Evolutionary conservation across 805 yeast genomes (phyloP), one percentile per base, ranked within the genome.

Genomic region (Kodamaea neixiangensis): DNA sequence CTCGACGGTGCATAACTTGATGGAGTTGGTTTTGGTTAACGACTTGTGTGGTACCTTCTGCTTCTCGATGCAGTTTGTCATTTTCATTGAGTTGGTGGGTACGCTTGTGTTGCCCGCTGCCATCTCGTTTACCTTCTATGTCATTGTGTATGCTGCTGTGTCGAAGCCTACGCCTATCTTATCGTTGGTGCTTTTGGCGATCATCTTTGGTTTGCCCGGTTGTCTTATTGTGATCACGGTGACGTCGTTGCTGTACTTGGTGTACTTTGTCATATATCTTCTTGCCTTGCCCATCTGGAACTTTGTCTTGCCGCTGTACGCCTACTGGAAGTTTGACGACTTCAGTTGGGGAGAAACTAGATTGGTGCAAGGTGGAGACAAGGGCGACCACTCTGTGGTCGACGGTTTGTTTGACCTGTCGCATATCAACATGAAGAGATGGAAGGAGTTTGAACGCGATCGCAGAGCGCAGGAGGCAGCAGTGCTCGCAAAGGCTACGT

Each of bases 261-360:
- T 84, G 22, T 92, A 96, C 88, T 87, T 90, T 86, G 48, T 82
- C 29, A 77, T 90, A 51, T 92, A 92, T 65, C 68, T 91, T 22
- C 0, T 81, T 17, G 94, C 97, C 1, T 78, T 92, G 53, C 97
- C 97, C n/a, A 77, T 92, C 50, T 92, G 97, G 97, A 92, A 91
- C 68, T 86, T 92, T 62, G 83, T 90, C 4, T 75, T 92, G 44
- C 97, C 97, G 1, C 63, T 83, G 10, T 90, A 92, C 68, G 87
- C 97, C 0, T 91, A 78, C 66, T 92, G 97, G 97, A 90, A 90
- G 63, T 90, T 91, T 69, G 97, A 92, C 69, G 97, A 92, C 66
- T 92, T 92, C 70, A 83, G 91, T 65, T 92, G 97, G 97, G 97
- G 97, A 64, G 96, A 89, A 53, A 92, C 97, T 1, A 79, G 97